Evolutionary conservation across 2,329 filamentous ascomycete genomes (phyloP).

Genomic region (Phialemoniopsis sp.): DNA sequence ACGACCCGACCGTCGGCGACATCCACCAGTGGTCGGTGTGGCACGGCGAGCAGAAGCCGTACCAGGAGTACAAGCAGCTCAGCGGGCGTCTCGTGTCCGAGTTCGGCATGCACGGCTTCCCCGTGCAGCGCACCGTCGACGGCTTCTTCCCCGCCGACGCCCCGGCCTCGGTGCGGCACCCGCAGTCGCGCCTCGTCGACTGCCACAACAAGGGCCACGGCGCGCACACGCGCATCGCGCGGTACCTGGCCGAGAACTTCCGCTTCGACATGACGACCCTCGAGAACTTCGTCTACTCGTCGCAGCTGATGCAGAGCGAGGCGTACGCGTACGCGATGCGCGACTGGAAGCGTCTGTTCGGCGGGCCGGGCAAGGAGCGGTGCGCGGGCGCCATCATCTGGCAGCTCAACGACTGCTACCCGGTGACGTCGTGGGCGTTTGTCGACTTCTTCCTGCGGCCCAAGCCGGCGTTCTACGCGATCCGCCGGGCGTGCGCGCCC

Average conservation of each 20-base stretch:
- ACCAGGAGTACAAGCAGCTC: constrained; percentile 69
- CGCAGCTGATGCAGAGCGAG: constrained; percentile 47
- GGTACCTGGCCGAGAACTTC: constrained; percentile 72
- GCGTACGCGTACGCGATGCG: constrained; percentile 40
- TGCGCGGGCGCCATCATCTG: constrained; percentile 65
- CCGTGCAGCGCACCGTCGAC: constrained; percentile 66
- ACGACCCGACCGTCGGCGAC: constrained; percentile 69
- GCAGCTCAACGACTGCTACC: constrained; percentile 70
- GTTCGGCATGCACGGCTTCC: constrained; percentile 78
- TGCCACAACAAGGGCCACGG: constrained; percentile 79
- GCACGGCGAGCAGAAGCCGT: constrained; percentile 73
- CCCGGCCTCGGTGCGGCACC: constrained; percentile 31
- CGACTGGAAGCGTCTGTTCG: constrained; percentile 57
- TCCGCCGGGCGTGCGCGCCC: constrained; percentile 51
- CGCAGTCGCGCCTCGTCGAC: constrained; percentile 68
- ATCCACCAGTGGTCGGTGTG: constrained; percentile 81
- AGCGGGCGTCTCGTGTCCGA: constrained; percentile 73
- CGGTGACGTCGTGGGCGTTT: constrained; percentile 61
- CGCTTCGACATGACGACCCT: constrained; percentile 26
- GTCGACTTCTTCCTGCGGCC: constrained; percentile 62
- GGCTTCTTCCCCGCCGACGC: constrained; percentile 52
- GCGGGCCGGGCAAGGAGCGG: constrained; percentile 29
- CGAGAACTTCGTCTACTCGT: constrained; percentile 47
- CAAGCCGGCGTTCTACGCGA: constrained; percentile 51
- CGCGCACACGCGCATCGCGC: constrained; percentile 65